Evolutionary conservation across 163 green algal genomes (phyloP), one percentile per base, ranked within the genome.

Genomic region (Volvox carteri): DNA sequence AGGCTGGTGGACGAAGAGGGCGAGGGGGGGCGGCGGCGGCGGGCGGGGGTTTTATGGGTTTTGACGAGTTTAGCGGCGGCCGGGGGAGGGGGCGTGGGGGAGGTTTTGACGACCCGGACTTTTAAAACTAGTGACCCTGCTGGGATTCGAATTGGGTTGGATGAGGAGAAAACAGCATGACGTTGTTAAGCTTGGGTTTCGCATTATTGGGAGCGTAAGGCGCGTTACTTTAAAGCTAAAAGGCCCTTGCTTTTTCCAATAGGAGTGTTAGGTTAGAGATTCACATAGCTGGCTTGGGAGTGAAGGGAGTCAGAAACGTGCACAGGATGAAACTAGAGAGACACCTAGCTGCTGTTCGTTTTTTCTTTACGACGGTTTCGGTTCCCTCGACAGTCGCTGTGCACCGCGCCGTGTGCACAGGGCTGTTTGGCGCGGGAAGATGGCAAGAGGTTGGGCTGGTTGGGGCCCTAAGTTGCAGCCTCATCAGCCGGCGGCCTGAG

Each of bases 71-170:
- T 12, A 62, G 54, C 0, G 52, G 68, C 48, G 21, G 77, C 0
- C 0, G 52, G 21, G 39, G 25, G 78, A 42, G 56, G 42, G 33
- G 78, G 35, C 25, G n/a, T n/a, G n/a, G 58, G 65, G 18, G 35
- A 25, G 79, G 77, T 3, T 85, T 77, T 35, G 79, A 86, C 16
- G 79, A 86, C 42, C 30, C 67, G 9, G 65, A 62, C 16, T 44
- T 58, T 30, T 62, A 25, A 44, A 65, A 8, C 54, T 65, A 30
- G 4, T 65, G 5, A 23, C 19, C 54, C 25, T 65, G 19, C 54
- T 30, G 25, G 54, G 6, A 65, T 11, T 12, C 3, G 7, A 65
- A 65, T 23, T 65, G 28, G 5, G 8, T n/a, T n/a, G 28, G 28
- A 11, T 65, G 4, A 5, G 54, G 54, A 65, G 19, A 23, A 58